Evolutionary conservation across 176 grass and related monocot genomes (phyloP).

Genomic region (Secale cereale): DNA sequence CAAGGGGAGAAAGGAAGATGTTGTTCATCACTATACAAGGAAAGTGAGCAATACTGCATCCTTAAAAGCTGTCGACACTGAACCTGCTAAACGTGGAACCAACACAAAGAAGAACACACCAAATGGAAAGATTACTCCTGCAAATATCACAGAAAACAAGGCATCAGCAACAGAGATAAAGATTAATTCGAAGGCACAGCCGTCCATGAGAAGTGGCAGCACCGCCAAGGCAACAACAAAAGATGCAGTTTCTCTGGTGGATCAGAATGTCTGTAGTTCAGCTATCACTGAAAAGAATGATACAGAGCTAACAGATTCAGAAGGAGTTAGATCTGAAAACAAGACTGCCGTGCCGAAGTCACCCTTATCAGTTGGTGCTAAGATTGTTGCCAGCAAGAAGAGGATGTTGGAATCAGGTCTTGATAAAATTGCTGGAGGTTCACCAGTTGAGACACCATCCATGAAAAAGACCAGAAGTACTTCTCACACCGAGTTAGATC

Average conservation of each 20-base stretch:
- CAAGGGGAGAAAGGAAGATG: constrained; percentile 34
- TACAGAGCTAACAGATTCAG: constrained; percentile 35
- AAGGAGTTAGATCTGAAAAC: constrained; percentile 54
- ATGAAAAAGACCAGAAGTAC: constrained; percentile 39
- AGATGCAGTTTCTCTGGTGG: constrained; percentile 22
- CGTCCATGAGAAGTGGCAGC: not conserved
- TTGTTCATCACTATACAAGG: constrained; percentile 40
- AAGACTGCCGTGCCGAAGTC: constrained; percentile 9
- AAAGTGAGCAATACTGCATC: constrained; percentile 18
- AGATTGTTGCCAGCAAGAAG: constrained; percentile 48
- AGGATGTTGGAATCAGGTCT: constrained; percentile 32
- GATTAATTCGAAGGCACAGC: constrained; percentile 9
- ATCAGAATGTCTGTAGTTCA: constrained; percentile 43
- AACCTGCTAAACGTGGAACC: constrained; percentile 6
- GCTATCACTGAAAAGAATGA: constrained; percentile 52
- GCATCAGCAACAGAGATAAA: constrained; percentile 22
- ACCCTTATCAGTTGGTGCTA: constrained; percentile 35
- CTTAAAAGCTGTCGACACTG: constrained; percentile 8
- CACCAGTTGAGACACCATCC: constrained; percentile 24
- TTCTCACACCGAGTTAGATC: constrained; percentile 21
- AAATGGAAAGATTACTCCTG: constrained; percentile 17
- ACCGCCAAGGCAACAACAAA: constrained; percentile 28
- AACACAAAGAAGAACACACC: constrained; percentile 22
- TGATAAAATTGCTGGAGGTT: constrained; percentile 29
- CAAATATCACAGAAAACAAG: constrained; percentile 9